Percentiles rank a stretch among this genome's conserved stretches.
These are phyloP conservation scores for Naganishia vaughanmartiniae DNA, from an alignment of 768 basidiomycete species.

Conservation along the genomic window DNA sequence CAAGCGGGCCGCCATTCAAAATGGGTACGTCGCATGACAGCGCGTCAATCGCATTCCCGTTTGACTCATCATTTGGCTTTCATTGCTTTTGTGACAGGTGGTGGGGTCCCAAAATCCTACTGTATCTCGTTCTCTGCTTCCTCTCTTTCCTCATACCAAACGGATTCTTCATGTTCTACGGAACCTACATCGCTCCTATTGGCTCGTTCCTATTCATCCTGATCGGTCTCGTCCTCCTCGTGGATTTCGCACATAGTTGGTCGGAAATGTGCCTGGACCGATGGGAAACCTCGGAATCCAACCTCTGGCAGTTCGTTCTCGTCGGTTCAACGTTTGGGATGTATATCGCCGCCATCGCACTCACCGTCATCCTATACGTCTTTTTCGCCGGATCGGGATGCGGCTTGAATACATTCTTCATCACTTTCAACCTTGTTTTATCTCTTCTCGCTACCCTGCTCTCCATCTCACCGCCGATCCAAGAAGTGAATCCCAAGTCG, in stretches of 20 bases:
- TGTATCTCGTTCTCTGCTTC: conserved; percentile 78
- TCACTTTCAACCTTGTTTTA: conserved; percentile 84
- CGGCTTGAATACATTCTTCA: conserved; percentile 92
- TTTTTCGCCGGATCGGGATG: conserved; percentile 88
- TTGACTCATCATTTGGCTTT: background rate
- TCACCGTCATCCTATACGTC: conserved; percentile 83
- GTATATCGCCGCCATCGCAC: conserved; percentile 76
- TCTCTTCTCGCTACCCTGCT: conserved; percentile 74
- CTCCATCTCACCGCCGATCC: conserved; percentile 78
- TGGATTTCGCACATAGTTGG: conserved; percentile 99
- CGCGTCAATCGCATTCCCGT: too few relatives aligned
- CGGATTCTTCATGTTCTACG: conserved; percentile 97
- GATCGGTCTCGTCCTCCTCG: conserved; percentile 90
- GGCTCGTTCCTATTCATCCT: conserved; percentile 94
- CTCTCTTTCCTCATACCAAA: conserved; percentile 94
- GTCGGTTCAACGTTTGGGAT: conserved; percentile 86
- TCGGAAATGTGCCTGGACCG: conserved; percentile 93
- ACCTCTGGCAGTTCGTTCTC: conserved; percentile 93
- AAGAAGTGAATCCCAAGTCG: conserved; percentile 88
- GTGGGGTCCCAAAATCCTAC: conserved; percentile 96
- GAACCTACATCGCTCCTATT: conserved; percentile 80
- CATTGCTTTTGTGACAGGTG: conserved; percentile 59
- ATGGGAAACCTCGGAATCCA: conserved; percentile 82
- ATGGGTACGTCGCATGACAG: conserved; percentile 63
- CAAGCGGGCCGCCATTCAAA: conserved; percentile 92